phyloP scores from a whole-genome alignment of 2,329 filamentous ascomycete genomes.

The Aspergillus sojae region DNA sequence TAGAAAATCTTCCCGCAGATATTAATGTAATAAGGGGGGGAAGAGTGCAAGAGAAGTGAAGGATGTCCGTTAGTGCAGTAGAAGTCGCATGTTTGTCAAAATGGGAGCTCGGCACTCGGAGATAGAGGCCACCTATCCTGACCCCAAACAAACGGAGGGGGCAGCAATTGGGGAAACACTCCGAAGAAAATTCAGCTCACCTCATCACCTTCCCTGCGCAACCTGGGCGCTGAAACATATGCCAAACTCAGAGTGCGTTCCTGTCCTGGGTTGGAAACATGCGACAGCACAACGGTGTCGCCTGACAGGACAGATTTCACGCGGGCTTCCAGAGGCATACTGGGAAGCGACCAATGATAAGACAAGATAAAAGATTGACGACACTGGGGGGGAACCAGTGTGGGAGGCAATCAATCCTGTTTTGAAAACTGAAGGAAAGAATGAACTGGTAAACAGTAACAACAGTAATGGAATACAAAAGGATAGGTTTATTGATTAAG shows the following conservation, averaged over 20 bases:
- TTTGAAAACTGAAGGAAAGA: conserved; percentile 12
- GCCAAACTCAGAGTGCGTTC: conserved; percentile 89
- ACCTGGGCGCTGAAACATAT: conserved; percentile 84
- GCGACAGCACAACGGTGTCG: conserved; percentile 84
- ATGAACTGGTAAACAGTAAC: conserved; percentile 15
- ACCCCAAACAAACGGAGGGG: neutral
- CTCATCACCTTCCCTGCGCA: conserved; percentile 88
- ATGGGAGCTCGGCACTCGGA: neutral
- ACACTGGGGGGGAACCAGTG: conserved; percentile 10
- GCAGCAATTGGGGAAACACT: neutral
- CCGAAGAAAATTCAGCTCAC: conserved; percentile 40
- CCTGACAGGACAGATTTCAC: conserved; percentile 95
- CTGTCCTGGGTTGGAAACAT: conserved; percentile 75
- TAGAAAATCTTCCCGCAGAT: neutral
- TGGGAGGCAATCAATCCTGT: conserved; percentile 4
- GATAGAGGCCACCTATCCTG: conserved; percentile 24
- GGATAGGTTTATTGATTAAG: conserved; percentile 1
- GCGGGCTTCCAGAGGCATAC: conserved; percentile 59
- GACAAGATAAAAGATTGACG: conserved; percentile 8
- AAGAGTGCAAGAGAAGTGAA: neutral
- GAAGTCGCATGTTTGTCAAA: conserved; percentile 6
- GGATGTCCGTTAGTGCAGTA: neutral
- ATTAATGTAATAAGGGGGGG: neutral
- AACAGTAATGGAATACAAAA: conserved; percentile 8
- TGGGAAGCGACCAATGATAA: conserved; percentile 23